phyloP scores from a whole-genome alignment of 192 early-diverging fungal species.

The Backusella circina region DNA sequence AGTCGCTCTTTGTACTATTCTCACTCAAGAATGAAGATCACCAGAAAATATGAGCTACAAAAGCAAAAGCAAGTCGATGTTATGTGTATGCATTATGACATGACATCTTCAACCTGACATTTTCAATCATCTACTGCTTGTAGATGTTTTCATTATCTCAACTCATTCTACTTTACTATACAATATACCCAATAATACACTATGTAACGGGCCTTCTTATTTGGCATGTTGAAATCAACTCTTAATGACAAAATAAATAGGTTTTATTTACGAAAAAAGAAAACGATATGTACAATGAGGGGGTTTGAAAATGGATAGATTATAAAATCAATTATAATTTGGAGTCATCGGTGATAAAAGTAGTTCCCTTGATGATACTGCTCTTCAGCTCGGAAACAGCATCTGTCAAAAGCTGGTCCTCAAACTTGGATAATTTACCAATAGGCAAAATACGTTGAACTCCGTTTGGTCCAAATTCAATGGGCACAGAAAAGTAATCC shows the following conservation, averaged over 20 bases:
- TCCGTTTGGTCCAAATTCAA: conserved; percentile 73
- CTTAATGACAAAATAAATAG: background rate
- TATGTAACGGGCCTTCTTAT: too few species aligned
- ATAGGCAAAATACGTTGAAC: conserved; percentile 85
- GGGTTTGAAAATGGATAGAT: background rate
- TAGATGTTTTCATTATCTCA: background rate
- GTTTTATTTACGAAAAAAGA: background rate
- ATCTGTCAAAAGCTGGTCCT: conserved; percentile 71
- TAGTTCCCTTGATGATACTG: conserved; percentile 87
- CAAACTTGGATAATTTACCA: conserved; percentile 69
- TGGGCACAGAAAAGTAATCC: conserved; percentile 70
- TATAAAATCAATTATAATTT: conserved; percentile 9
- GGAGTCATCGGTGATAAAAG: conserved; percentile 60
- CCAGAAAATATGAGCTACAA: too few species aligned
- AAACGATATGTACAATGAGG: background rate
- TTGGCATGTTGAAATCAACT: background rate
- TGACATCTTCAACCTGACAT: background rate
- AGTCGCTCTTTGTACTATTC: too few species aligned
- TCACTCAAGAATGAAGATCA: too few species aligned
- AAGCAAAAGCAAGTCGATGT: too few species aligned
- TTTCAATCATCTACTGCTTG: background rate
- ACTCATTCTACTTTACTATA: background rate
- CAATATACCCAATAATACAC: background rate
- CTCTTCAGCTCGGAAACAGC: conserved; percentile 81
- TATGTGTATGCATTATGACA: background rate